Base-by-base conservation (phyloP, 371 early-diverging fungal species). In the Mucor piriformis region DNA sequence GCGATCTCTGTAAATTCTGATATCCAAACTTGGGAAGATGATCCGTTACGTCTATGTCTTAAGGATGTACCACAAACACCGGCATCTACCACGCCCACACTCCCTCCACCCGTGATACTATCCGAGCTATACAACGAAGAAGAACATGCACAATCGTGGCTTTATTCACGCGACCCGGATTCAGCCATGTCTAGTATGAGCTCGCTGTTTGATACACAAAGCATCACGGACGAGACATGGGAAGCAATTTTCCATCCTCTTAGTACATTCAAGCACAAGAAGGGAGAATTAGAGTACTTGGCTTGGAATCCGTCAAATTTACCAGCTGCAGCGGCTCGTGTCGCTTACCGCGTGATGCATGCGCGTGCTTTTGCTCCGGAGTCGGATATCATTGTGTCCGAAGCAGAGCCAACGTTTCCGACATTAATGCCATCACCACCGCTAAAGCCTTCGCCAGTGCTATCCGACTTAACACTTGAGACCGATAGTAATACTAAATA, bases 191-290 rank as follows among this genome's bases (percentile, higher is more conserved):
- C 29, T 6, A 29, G 29, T 8, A 29, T 29, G 29, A 29, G 6
- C 8, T 29, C 29, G 4, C n/a, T n/a, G n/a, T 29, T 29, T 29
- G 29, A 29, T 8, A 29, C 29, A 29, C 6, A 29, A 29, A 29
- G 6, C 1, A 29, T 29, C 29, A 42, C 58, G 2, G 24, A 50
- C 1, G 50, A 58, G 11, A 50, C 58, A 3, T 65, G 65, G 65
- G 55, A 59, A 24, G 55, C 60, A 5, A 65, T 65, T 6, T 65
- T 65, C 18, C 55, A 59, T 50, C 60, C 65, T 0, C 55, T 54
- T 15, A 65, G 60, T 15, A 65, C 65, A 3, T 65, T 65, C 32
- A 59, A 55, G n/a, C 55, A 65, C 27, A 37, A 44, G 0, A 50
- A 55, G 16, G 65, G 56, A 12, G 60, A 50, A 20, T 43, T 65